Base-by-base conservation (phyloP, 2,329 filamentous ascomycete species). In the Elsinoe perseae region DNA sequence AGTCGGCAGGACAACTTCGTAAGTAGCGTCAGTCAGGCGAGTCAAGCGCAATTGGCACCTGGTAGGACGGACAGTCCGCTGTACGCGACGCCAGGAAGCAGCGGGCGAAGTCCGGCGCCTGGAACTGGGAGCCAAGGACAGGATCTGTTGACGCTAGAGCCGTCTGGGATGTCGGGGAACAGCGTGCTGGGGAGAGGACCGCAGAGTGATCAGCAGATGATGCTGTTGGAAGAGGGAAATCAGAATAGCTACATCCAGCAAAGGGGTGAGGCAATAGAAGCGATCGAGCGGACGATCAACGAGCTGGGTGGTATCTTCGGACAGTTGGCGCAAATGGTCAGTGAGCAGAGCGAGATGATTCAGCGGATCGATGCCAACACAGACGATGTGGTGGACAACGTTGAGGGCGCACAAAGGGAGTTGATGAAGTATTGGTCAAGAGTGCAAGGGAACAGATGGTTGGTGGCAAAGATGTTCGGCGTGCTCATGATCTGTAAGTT, bases 301-400 rank as follows among this genome's bases (percentile, higher is more conserved):
- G 93, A 98, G 69, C 78, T 98, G 1, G 93, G 93, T 25, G 79
- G 86, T 12, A 96, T 96, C 60, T 97, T 97, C 69, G 89, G 90
- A 7, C 92, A 98, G 71, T 76, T 98, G 50, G 92, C 93, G 32
- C 85, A 89, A 63, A 97, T 98, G 93, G 93, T 98, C 27, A 89
- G 87, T 56, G 92, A 98, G 70, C 93, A 98, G 73, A 89, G 88
- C 60, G 93, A 96, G 72, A 95, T 95, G 86, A 95, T 98, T 62
- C 89, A 97, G 72, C 80, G 92, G 50, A 96, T 96, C 67, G 92
- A 97, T 66, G 92, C 92, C 62, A 96, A 97, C 71, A 96, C 92
- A 1, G 93, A 98, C 67, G 91, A 96, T 64, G 89, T 98, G 4
- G 92, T 98, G 56, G 92, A 97, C 67, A 98, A 98, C 65, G 92